A percentile compares a stretch with the other conserved stretches of the same genome.
Conservation (phyloP, 768 basidiomycete species). For the Amanita rubescens region DNA sequence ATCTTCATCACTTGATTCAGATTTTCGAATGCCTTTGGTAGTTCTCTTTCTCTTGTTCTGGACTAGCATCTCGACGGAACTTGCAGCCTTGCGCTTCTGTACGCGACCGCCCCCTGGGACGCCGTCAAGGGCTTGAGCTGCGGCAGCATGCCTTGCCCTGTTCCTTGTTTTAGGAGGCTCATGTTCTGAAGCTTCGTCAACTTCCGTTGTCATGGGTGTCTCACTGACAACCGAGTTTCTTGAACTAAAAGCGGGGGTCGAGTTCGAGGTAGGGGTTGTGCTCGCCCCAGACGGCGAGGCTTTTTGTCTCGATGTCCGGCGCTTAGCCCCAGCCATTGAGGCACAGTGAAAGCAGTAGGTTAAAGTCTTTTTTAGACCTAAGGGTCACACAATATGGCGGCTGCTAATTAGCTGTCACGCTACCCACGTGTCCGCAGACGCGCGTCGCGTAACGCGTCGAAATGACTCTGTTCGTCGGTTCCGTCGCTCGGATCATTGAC, state of each 20-base stretch:
- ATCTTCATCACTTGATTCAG: background rate
- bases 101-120: slow-evolving; percentile 17
- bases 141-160: slow-evolving; percentile 19
- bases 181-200: slow-evolving; percentile 17
- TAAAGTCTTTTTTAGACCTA: slow-evolving; percentile 10
- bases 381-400: background rate
- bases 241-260: slow-evolving; percentile 46
- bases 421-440: slow-evolving; percentile 6
- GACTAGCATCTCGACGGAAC: slow-evolving; percentile 27
- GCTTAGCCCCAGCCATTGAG: slow-evolving; percentile 4
- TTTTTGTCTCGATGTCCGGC: background rate
- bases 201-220: slow-evolving; percentile 27
- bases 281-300: background rate
- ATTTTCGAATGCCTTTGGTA: slow-evolving; percentile 17
- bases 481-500: background rate
- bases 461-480: no score
- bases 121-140: slow-evolving; percentile 16
- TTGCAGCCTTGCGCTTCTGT: slow-evolving; percentile 27
- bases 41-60: slow-evolving; percentile 14
- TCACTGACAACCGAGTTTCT: slow-evolving; percentile 30
- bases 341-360: background rate
- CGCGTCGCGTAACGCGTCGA: no score
- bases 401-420: background rate
- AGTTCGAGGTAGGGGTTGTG: slow-evolving; percentile 14
- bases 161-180: slow-evolving; percentile 10